Evolutionary conservation across 2,329 filamentous ascomycete genomes (phyloP).

Genomic region (Sphaceloma murrayae): DNA sequence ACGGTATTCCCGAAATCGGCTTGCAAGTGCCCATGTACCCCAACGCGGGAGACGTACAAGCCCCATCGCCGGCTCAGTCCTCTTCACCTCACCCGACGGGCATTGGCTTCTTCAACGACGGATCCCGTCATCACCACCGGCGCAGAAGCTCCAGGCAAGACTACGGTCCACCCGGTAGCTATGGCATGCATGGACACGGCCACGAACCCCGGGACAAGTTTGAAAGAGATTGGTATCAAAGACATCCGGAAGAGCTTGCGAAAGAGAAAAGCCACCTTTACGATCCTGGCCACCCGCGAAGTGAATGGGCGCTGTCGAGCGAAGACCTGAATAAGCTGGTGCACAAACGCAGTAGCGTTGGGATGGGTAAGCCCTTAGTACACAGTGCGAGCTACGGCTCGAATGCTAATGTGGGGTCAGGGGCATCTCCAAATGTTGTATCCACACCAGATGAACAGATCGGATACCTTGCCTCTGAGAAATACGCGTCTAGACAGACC

Average conservation of each 20-base stretch:
- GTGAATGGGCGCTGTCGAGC: constrained; percentile 78
- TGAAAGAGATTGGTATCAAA: constrained; percentile 84
- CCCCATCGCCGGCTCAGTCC: constrained; percentile 67
- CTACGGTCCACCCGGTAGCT: constrained; percentile 75
- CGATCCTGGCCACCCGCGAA: constrained; percentile 48
- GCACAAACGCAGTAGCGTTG: constrained; percentile 47
- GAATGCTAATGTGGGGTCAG: constrained; percentile 37
- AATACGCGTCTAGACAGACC: constrained; percentile 66
- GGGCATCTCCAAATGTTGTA: constrained; percentile 50
- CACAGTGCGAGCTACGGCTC: background rate
- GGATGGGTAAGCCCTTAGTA: constrained; percentile 37
- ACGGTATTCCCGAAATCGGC: constrained; percentile 87
- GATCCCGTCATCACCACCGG: constrained; percentile 45
- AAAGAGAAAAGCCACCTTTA: constrained; percentile 67
- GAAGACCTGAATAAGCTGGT: constrained; percentile 88
- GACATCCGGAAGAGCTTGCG: constrained; percentile 72
- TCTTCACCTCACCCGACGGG: constrained; percentile 33
- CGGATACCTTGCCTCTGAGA: constrained; percentile 76
- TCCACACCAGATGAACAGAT: constrained; percentile 85
- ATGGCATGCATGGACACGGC: constrained; percentile 84
- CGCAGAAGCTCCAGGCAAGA: constrained; percentile 63
- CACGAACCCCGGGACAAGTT: constrained; percentile 67
- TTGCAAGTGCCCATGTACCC: constrained; percentile 89
- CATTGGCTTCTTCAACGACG: constrained; percentile 47
- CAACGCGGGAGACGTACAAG: constrained; percentile 89